Evolutionary conservation across 2,329 filamentous ascomycete species (phyloP).

Genomic region (Botrytis porri): DNA sequence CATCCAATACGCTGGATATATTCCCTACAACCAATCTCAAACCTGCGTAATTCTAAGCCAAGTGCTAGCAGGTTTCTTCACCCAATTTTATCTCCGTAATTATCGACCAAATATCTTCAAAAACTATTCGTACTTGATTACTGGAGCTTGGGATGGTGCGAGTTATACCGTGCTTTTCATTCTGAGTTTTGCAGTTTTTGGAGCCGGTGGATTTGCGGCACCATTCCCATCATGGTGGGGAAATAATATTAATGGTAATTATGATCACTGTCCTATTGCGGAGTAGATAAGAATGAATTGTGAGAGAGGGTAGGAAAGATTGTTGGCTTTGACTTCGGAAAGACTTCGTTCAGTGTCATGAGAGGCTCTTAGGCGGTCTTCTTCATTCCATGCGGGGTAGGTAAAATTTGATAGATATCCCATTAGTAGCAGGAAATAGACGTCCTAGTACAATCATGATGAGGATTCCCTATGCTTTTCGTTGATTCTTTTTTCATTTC

Average conservation of each 20-base stretch:
- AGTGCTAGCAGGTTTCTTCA: constrained; percentile 44
- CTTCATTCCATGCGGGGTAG: not conserved
- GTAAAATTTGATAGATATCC: not conserved
- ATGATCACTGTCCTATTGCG: constrained; percentile 30
- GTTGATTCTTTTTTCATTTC: not conserved
- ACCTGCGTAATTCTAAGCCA: constrained; percentile 53
- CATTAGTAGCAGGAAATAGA: not conserved
- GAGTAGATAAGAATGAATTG: not conserved
- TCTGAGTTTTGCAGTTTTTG: constrained; percentile 45
- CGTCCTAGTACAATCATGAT: not conserved
- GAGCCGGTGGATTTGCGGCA: constrained; percentile 41
- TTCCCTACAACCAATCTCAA: constrained; percentile 54
- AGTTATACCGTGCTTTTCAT: constrained; percentile 44
- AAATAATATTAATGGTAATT: constrained; percentile 31
- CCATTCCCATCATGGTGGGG: constrained; percentile 35
- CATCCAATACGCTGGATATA: constrained; percentile 52
- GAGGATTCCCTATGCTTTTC: not conserved
- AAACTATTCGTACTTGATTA: constrained; percentile 44
- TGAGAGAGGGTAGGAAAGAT: too few species aligned
- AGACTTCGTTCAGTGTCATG: not conserved
- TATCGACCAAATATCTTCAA: constrained; percentile 41
- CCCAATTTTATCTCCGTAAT: constrained; percentile 43
- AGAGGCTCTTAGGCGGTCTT: not conserved
- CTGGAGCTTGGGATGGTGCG: constrained; percentile 43
- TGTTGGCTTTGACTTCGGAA: not conserved